These are phyloP conservation scores for Multifurca ochricompacta DNA, from an alignment of 768 basidiomycete genomes.

Conservation along the genomic window DNA sequence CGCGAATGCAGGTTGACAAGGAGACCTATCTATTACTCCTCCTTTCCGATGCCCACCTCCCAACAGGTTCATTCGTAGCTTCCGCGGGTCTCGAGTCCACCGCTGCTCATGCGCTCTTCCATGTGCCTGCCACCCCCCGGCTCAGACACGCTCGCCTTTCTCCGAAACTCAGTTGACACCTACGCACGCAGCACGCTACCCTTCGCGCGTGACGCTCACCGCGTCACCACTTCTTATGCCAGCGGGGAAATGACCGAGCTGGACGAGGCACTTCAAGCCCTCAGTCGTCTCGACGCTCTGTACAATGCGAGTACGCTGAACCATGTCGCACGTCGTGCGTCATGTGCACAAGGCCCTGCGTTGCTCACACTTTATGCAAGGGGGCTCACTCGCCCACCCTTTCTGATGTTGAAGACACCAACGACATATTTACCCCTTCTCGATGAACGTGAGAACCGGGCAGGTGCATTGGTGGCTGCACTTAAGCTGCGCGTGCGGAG, in stretches of 20 bases:
- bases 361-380: slow-evolving; percentile 82
- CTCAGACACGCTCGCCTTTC: slow-evolving; percentile 46
- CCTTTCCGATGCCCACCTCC: slow-evolving; percentile 87
- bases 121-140: slow-evolving; percentile 24
- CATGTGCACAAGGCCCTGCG: slow-evolving; percentile 86
- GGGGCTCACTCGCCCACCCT: slow-evolving; percentile 55
- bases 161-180: slow-evolving; percentile 64
- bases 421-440: slow-evolving; percentile 12
- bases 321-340: slow-evolving; percentile 81
- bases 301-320: slow-evolving; percentile 87
- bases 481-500: slow-evolving; percentile 63
- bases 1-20: slow-evolving; percentile 24
- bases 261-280: slow-evolving; percentile 30
- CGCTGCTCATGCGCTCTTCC: slow-evolving; percentile 72
- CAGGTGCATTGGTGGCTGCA: slow-evolving; percentile 43
- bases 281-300: slow-evolving; percentile 58
- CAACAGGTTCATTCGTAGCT: slow-evolving; percentile 94
- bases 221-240: slow-evolving; percentile 25
- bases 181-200: slow-evolving; percentile 72
- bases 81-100: slow-evolving; percentile 91
- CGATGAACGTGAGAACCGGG: slow-evolving; percentile 24
- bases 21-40: slow-evolving; percentile 71
- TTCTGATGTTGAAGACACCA: slow-evolving; percentile 24
- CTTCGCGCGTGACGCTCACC: slow-evolving; percentile 72
- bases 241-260: slow-evolving; percentile 6